Base-by-base conservation (phyloP, 441 rosid species). In the Corymbia citriodora region DNA sequence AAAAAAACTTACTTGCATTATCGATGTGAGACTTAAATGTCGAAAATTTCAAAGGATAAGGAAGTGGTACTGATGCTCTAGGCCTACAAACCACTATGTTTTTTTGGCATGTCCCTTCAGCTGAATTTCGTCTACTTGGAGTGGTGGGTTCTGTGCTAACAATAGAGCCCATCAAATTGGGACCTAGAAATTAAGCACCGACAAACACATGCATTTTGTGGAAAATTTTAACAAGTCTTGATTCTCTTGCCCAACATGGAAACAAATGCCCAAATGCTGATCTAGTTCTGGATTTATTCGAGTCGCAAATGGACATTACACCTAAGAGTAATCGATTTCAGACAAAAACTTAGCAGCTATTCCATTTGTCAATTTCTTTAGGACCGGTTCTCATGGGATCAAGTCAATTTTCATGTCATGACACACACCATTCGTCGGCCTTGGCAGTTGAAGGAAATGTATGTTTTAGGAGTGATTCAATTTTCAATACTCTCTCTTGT, bases 381-480 rank as follows among this genome's bases (percentile, higher is more conserved):
- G 52, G 10, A 23, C 1, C 0, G 13, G 1, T 36, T 72, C 40
- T 3, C 1, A 8, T 2, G 8, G 4, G 25, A 17, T 17, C 14
- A 21, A 79, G 3, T 79, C 0, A 45, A 4, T 79, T 63, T 40
- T 23, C 18, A 79, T 79, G n/a, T 23, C 49, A 45, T 45, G 10
- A 40, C n/a, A 79, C 0, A 10, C n/a, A 36, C 0, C 0, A 40
- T 40, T 79, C 0, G 0, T 45, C 17, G 7, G 18, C 29, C 6
- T 12, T 11, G 83, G 52, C 27, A 40, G 10, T 72, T 36, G 49
- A 79, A 12, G 52, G 18, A 40, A 40, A 79, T 40, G 52, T 23
- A 40, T 23, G 49, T 19, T 72, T 72, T 72, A 79, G 52, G 85
- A 45, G 29, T 79, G 85, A 2, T 3, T 40, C 0, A 1, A 5